Base-by-base conservation (phyloP, 345 rosid genomes). In the Cardiospermum halicacabum region DNA sequence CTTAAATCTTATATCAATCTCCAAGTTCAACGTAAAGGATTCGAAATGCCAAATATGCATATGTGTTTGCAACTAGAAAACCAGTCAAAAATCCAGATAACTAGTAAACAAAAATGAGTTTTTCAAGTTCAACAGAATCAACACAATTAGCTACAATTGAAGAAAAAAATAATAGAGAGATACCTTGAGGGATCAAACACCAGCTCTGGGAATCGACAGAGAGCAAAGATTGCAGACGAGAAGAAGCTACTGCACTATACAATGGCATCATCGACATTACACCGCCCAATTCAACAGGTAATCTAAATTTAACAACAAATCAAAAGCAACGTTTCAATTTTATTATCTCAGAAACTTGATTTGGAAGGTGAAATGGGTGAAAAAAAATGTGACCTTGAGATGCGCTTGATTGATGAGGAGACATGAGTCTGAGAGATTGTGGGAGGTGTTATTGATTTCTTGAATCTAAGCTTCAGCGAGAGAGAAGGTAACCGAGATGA, bases 171-270 rank as follows among this genome's bases (percentile, higher is more conserved):
- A 28, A 25, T 0, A 59, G 56, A 32, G 19, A 64, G 10, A 25
- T 7, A 77, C 81, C 81, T 73, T 67, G 78, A 54, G 78, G 75
- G 30, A 77, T 67, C 71, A 73, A 70, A 34, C 68, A 53, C 81
- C 78, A 77, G 58, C 56, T 63, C 63, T 67, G 71, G 50, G 75
- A 70, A 55, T 74, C 73, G 0, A 59, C 24, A 21, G 75, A 56
- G 28, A 77, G 64, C 39, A 64, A 56, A 11, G 75, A 77, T 48
- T 9, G 61, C 28, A 77, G 63, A 9, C 78, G 73, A 34, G 81
- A 70, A 1, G 75, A 77, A 54, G 81, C 78, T 42, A 63, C 47
- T 28, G 73, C 67, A 60, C 61, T 73, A 43, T 77, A 75, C 27
- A 74, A 74, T 12, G 81, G 81, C 75, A 77, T 39, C 75, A 67